These are phyloP conservation scores for Litsea cubeba DNA, from an alignment of 164 flowering plant genomes.

Conservation along the genomic window DNA sequence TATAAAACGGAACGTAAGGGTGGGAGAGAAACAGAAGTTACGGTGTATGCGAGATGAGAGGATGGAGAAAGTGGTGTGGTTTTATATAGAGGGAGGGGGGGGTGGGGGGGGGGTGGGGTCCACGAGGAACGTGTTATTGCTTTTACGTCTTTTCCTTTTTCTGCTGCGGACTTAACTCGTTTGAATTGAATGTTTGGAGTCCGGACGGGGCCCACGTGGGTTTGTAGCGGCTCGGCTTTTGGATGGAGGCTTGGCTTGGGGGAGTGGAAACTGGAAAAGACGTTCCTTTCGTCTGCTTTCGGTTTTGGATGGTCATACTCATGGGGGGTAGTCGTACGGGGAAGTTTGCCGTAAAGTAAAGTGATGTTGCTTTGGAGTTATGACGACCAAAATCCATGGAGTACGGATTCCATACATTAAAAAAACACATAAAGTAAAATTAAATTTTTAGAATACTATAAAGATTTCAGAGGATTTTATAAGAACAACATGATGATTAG, in stretches of 20 bases:
- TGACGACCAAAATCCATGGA: no score
- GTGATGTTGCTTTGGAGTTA: no score
- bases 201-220: conserved; percentile 22
- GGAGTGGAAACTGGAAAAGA: background rate
- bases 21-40: background rate
- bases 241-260: background rate
- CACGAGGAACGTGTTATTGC: conserved; percentile 33
- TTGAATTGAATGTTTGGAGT: conserved; percentile 30
- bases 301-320: background rate
- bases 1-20: no score
- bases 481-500: no score
- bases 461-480: no score
- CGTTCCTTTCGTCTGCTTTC: background rate
- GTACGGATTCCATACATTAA: no score
- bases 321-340: background rate
- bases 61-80: conserved; percentile 2
- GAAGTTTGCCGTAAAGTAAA: background rate
- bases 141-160: background rate
- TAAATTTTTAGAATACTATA: no score
- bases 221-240: conserved; percentile 2
- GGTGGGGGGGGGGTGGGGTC: conserved; percentile 37
- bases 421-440: no score
- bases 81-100: conserved; percentile 5
- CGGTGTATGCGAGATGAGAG: background rate
- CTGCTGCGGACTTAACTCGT: conserved; percentile 15